Percentiles rank a stretch among this genome's conserved stretches.
These are phyloP conservation scores for Arthrobotrys entomopaga DNA, from an alignment of 2,329 filamentous ascomycete genomes.

Conservation along the genomic window DNA sequence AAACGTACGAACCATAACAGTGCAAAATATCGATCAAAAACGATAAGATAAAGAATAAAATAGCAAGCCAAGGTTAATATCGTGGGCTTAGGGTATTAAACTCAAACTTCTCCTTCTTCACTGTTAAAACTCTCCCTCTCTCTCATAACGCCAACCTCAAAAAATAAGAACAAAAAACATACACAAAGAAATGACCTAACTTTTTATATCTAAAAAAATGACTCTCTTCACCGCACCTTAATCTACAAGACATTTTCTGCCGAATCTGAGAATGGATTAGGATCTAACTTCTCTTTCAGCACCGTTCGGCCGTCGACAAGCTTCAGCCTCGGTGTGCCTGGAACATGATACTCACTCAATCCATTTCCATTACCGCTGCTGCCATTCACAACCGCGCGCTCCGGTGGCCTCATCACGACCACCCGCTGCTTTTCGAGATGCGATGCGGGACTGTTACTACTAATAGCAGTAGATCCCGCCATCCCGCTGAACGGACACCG, in stretches of 20 bases:
- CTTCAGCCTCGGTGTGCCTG: slow-evolving; percentile 47
- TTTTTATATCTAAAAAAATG: slow-evolving; percentile 23
- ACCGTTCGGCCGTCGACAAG: slow-evolving; percentile 50
- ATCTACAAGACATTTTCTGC: slow-evolving; percentile 38
- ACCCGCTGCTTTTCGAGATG: slow-evolving; percentile 48
- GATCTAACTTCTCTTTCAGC: slow-evolving; percentile 48
- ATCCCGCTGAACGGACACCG: slow-evolving; percentile 57
- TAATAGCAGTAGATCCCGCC: slow-evolving; percentile 56
- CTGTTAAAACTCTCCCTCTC: not conserved
- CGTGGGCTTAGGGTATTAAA: not conserved
- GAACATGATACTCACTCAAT: slow-evolving; percentile 46
- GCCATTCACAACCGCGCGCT: not conserved
- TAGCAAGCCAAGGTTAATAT: no score
- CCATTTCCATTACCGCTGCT: slow-evolving; percentile 24
- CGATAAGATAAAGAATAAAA: no score
- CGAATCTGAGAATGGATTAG: slow-evolving; percentile 48
- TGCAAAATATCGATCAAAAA: no score
- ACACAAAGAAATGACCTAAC: slow-evolving; percentile 26
- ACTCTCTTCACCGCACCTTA: not conserved
- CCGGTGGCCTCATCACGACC: slow-evolving; percentile 9
- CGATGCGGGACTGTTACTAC: slow-evolving; percentile 11
- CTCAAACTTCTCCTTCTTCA: not conserved
- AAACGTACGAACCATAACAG: no score
- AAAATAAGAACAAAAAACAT: slow-evolving; percentile 10
- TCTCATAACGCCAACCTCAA: slow-evolving; percentile 33